phyloP scores from a whole-genome alignment of 75 land plant genomes.

The Larix kaempferi region DNA sequence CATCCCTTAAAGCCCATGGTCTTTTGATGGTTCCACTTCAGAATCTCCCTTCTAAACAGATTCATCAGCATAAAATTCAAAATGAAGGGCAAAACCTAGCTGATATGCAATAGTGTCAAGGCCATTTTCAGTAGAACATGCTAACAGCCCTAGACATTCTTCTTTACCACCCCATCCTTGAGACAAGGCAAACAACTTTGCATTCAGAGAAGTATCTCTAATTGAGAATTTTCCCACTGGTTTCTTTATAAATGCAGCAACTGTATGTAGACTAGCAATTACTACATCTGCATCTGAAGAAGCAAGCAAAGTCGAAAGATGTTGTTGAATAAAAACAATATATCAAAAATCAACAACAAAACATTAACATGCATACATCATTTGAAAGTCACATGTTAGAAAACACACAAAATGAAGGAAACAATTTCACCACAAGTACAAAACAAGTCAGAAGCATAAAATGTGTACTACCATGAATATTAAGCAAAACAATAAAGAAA shows the following conservation, averaged over 20 bases:
- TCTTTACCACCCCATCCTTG: slow-evolving; percentile 99
- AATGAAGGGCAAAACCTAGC: slow-evolving; percentile 85
- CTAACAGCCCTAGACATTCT: slow-evolving; percentile 91
- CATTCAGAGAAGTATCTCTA: slow-evolving; percentile 63
- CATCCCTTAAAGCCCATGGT: slow-evolving; percentile 73
- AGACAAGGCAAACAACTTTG: slow-evolving; percentile 77
- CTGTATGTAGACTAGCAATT: slow-evolving; percentile 73
- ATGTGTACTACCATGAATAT: background rate
- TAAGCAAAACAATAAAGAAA: background rate
- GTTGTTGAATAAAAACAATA: slow-evolving; percentile 55
- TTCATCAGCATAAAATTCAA: slow-evolving; percentile 77
- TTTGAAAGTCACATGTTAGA: background rate
- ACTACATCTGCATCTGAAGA: slow-evolving; percentile 89
- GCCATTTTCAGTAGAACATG: slow-evolving; percentile 59
- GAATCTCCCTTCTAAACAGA: slow-evolving; percentile 18
- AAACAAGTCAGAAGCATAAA: background rate
- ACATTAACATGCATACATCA: background rate
- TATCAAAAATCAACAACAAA: background rate
- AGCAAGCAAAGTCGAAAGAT: slow-evolving; percentile 78
- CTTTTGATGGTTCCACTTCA: slow-evolving; percentile 6
- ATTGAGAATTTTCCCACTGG: slow-evolving; percentile 59
- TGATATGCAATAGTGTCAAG: slow-evolving; percentile 48
- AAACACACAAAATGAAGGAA: background rate
- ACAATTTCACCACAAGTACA: background rate
- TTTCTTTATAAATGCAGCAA: slow-evolving; percentile 87